phyloP scores from a whole-genome alignment of 2,329 filamentous ascomycete species.

The Macrophomina phaseolina region DNA sequence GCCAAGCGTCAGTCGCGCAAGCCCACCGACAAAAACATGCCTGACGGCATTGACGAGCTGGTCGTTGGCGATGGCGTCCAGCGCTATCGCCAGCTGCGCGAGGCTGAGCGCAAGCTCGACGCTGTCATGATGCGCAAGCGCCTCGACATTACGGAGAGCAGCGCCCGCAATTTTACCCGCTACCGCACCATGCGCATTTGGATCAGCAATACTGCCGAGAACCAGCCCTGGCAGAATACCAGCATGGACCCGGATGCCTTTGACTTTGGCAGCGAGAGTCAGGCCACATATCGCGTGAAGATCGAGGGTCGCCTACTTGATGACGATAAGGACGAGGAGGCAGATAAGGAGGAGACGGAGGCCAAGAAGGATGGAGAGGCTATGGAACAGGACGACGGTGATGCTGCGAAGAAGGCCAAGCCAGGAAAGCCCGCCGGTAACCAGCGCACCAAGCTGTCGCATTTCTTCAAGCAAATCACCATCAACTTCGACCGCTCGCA shows the following conservation, averaged over 20 bases:
- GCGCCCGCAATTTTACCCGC: constrained; percentile 75
- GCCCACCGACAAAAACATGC: constrained; percentile 93
- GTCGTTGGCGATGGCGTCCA: constrained; percentile 81
- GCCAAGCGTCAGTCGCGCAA: constrained; percentile 83
- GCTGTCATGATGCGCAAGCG: constrained; percentile 93
- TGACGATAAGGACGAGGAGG: constrained; percentile 46
- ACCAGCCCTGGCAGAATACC: constrained; percentile 88
- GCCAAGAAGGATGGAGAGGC: constrained; percentile 53
- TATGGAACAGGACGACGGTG: constrained; percentile 66
- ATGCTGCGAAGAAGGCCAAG: constrained; percentile 30
- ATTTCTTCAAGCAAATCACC: constrained; percentile 81
- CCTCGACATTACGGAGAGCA: constrained; percentile 81
- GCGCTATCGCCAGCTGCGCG: constrained; percentile 82
- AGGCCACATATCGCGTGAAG: constrained; percentile 86
- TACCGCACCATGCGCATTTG: constrained; percentile 88
- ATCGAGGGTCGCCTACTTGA: constrained; percentile 85
- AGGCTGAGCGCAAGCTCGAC: constrained; percentile 86
- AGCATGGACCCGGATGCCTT: constrained; percentile 74
- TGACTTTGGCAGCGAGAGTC: constrained; percentile 77
- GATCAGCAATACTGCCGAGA: constrained; percentile 93
- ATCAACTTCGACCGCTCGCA: constrained; percentile 63
- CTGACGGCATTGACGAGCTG: constrained; percentile 81
- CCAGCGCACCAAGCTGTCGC: constrained; percentile 66
- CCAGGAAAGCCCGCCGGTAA: constrained; percentile 37
- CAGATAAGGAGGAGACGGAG: constrained; percentile 31